These are phyloP conservation scores for Rhodotorula mucilaginosa DNA, from an alignment of 1,284 basidiomycete genomes.

Conservation along the genomic window DNA sequence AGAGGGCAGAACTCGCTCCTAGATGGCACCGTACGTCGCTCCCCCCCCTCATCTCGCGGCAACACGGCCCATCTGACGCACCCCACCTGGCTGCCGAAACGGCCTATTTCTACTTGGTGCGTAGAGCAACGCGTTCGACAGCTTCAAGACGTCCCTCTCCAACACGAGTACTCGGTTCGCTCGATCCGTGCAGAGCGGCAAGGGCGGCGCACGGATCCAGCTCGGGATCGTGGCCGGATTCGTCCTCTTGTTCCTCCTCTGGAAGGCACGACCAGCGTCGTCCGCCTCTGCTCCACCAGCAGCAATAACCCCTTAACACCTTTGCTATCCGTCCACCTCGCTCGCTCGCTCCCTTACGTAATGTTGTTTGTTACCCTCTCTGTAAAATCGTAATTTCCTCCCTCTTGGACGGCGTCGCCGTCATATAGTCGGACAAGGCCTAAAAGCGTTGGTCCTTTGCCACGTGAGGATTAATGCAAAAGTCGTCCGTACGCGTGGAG, in stretches of 20 bases:
- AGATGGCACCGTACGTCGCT: constrained; percentile 39
- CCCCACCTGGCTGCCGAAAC: not conserved
- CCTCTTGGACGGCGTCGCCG: too few relatives aligned
- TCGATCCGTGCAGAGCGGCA: constrained; percentile 28
- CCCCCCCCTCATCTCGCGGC: not conserved
- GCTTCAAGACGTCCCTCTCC: constrained; percentile 40
- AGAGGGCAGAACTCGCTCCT: constrained; percentile 40
- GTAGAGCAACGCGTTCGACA: constrained; percentile 42
- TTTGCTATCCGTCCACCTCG: too few relatives aligned
- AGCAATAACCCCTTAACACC: not conserved
- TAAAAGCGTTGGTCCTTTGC: too few relatives aligned
- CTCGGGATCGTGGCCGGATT: constrained; percentile 31
- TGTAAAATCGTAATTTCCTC: too few relatives aligned
- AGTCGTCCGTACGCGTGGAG: too few relatives aligned
- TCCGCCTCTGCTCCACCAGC: not conserved
- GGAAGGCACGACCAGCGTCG: constrained; percentile 16
- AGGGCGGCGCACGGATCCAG: constrained; percentile 26
- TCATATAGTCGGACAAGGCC: too few relatives aligned
- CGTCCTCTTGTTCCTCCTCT: constrained; percentile 33
- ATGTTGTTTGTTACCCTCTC: too few relatives aligned
- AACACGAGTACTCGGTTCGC: constrained; percentile 36
- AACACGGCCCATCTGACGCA: not conserved
- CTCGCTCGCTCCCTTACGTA: not conserved
- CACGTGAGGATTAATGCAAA: too few relatives aligned
- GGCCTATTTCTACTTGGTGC: not conserved